phyloP scores from a whole-genome alignment of 2,329 filamentous ascomycete genomes.

The Huntiella decipiens region DNA sequence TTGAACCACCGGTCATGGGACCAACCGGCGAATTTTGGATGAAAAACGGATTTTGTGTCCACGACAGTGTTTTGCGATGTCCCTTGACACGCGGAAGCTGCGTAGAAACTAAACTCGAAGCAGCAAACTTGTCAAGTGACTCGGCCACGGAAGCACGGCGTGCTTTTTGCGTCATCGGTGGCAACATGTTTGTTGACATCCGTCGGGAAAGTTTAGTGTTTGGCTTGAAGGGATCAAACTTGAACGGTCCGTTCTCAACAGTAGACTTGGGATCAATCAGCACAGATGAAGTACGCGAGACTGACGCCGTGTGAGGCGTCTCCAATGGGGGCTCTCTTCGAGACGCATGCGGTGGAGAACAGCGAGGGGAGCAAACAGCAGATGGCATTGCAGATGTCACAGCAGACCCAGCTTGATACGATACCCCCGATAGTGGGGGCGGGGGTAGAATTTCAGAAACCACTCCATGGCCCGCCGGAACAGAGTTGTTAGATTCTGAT shows the following conservation, averaged over 20 bases:
- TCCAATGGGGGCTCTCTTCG: too few relatives aligned
- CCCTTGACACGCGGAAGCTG: not conserved
- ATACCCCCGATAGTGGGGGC: too few relatives aligned
- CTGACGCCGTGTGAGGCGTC: too few relatives aligned
- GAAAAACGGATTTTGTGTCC: slow-evolving; percentile 10
- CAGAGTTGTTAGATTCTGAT: too few relatives aligned
- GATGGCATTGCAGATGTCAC: too few relatives aligned
- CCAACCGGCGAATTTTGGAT: slow-evolving; percentile 7
- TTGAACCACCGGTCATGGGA: not conserved
- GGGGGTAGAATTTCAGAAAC: too few relatives aligned
- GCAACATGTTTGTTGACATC: slow-evolving; percentile 2
- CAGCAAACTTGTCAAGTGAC: not conserved
- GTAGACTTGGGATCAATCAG: slow-evolving; percentile 1
- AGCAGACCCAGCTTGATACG: too few relatives aligned
- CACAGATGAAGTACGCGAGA: not conserved
- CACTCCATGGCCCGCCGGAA: too few relatives aligned
- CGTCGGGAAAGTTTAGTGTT: not conserved
- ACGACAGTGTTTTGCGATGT: slow-evolving; percentile 1
- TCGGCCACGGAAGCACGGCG: not conserved
- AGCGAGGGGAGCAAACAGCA: too few relatives aligned
- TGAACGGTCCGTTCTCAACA: not conserved
- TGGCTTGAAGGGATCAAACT: slow-evolving; percentile 1
- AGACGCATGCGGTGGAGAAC: too few relatives aligned
- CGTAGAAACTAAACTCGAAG: not conserved
- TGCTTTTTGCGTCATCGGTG: not conserved